Evolutionary conservation across 2,329 filamentous ascomycete genomes (phyloP).

Genomic region (Aureobasidium sp.): DNA sequence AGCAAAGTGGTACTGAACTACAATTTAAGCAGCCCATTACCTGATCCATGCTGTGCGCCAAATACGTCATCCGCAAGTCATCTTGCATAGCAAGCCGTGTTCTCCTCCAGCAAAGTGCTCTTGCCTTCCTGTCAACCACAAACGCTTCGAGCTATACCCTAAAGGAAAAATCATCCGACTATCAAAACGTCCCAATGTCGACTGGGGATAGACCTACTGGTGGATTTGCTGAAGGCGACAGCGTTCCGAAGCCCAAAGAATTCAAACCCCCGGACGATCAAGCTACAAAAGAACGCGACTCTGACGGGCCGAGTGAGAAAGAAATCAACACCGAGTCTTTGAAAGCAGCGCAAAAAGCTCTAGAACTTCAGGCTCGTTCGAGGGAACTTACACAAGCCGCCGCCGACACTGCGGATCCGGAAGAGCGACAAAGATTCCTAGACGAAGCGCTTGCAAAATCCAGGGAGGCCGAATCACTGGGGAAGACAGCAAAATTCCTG

Average conservation of each 20-base stretch:
- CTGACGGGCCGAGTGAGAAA: neutral
- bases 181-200: neutral
- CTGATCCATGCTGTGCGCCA: neutral
- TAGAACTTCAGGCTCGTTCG: conserved; percentile 23
- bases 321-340: conserved; percentile 20
- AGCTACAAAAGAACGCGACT: neutral
- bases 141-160: neutral
- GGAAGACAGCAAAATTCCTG: conserved; percentile 28
- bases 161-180: neutral
- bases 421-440: conserved; percentile 28
- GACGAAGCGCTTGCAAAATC: conserved; percentile 26
- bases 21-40: neutral
- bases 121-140: neutral
- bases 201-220: neutral
- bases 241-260: neutral
- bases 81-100: neutral
- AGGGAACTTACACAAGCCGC: conserved; percentile 25
- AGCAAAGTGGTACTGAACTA: neutral
- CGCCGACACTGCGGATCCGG: conserved; percentile 25
- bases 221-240: neutral
- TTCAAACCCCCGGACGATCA: neutral
- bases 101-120: neutral
- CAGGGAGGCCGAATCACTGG: conserved; percentile 27
- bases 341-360: conserved; percentile 23
- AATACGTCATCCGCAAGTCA: neutral